A percentile compares a stretch with the other conserved stretches of the same genome.
Conservation (phyloP, 2,329 filamentous ascomycete genomes). For the Neofusicoccum parvum region DNA sequence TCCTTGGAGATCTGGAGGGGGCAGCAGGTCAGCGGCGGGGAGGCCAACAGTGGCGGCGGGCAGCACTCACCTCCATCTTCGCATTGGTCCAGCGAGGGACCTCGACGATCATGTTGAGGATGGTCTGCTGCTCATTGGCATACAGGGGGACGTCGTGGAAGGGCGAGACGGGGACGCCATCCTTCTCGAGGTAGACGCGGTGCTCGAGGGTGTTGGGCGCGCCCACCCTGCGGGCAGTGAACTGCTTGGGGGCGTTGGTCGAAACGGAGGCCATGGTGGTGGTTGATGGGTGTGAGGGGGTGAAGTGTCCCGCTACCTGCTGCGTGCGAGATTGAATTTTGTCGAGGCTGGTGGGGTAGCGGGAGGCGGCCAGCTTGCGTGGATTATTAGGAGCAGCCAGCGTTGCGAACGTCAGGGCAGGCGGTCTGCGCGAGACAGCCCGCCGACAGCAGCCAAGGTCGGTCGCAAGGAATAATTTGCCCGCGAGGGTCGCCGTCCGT, state of each 20-base stretch:
- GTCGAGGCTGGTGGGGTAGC: slow-evolving; percentile 41
- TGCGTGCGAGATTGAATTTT: slow-evolving; percentile 45
- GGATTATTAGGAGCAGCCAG: slow-evolving; percentile 41
- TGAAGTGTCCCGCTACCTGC: slow-evolving; percentile 44
- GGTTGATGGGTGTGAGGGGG: slow-evolving; percentile 27
- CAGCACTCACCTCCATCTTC: slow-evolving; percentile 85
- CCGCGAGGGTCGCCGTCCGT: slow-evolving; percentile 16
- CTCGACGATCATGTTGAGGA: slow-evolving; percentile 99
- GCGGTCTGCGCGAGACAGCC: slow-evolving; percentile 38
- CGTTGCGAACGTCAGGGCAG: slow-evolving; percentile 40
- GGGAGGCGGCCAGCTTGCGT: slow-evolving; percentile 32
- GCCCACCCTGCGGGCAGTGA: slow-evolving; percentile 82
- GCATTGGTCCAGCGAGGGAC: slow-evolving; percentile 99
- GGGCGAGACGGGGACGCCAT: slow-evolving; percentile 89
- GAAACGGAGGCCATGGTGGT: slow-evolving; percentile 28
- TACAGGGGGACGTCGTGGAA: slow-evolving; percentile 99
- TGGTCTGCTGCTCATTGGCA: slow-evolving; percentile 91
- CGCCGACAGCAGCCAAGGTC: slow-evolving; percentile 27
- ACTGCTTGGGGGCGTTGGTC: slow-evolving; percentile 61
- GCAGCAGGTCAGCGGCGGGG: slow-evolving; percentile 16
- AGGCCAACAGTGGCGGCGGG: slow-evolving; percentile 20
- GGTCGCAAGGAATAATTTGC: slow-evolving; percentile 21
- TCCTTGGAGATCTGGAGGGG: slow-evolving; percentile 88
- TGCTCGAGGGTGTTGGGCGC: slow-evolving; percentile 93
- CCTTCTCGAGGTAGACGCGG: slow-evolving; percentile 96